Base-by-base conservation (phyloP, 2,329 filamentous ascomycete species). In the Triangularia setosa region DNA sequence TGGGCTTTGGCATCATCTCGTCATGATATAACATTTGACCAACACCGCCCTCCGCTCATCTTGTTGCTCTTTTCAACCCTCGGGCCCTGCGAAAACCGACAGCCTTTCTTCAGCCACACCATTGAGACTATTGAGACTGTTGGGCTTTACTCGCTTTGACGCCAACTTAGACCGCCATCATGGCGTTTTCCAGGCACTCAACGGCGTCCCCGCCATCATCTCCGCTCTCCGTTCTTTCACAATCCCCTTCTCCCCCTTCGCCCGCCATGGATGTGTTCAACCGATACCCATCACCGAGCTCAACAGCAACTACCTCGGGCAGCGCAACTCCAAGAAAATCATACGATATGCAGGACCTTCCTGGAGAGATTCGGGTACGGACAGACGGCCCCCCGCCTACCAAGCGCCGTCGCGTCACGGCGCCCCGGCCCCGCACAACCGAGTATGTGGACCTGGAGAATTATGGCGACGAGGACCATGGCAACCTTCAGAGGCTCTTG, bases 381-480 rank as follows among this genome's bases (percentile, higher is more conserved):
- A 76, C 74, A 24, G 87, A 91, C 72, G 87, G 86, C 60, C 84
- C 83, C 56, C 87, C 88, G 40, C 90, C 91, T 30, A 80, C 87
- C 62, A 97, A 96, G 81, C 90, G 90, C 76, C 87, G 90, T 72
- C 88, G 87, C 74, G 83, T 89, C 62, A 80, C 82, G 65, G 82
- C 85, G 64, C 73, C 81, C 67, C 72, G 72, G 63, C 79, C 90
- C 72, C 90, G 92, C 71, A 92, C 85, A 21, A 96, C 93, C n/a
- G 86, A 91, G 71, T 87, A 91, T 73, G 83, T 99, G 44, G 89
- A 97, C 76, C 79, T 98, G 40, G 79, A 81, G 52, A 75, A 74
- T 21, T 75, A 77, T 58, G 81, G 80, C 61, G 78, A 83, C 12
- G 78, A 86, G 54, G 79, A 79, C 44, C 79, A 83, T 16, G 80